These are phyloP conservation scores for Harrya chromipes DNA, from an alignment of 768 basidiomycete species.

Conservation along the genomic window DNA sequence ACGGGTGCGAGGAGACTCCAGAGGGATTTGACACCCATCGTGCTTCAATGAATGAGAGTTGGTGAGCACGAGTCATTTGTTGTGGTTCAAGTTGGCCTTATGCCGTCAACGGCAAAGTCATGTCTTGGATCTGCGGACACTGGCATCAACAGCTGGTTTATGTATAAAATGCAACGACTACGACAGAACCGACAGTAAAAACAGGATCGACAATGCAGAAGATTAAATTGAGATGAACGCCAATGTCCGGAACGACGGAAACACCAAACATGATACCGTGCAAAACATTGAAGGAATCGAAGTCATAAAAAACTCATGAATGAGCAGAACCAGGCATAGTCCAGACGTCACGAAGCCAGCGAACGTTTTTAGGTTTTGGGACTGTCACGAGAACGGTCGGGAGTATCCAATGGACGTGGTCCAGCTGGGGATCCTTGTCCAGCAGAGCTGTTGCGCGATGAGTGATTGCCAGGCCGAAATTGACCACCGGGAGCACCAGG, in stretches of 20 bases:
- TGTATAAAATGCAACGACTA: slow-evolving; percentile 9
- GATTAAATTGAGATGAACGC: slow-evolving; percentile 17
- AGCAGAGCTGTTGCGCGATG: slow-evolving; percentile 50
- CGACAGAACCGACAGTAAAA: slow-evolving; percentile 1
- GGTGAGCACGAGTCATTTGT: neutral
- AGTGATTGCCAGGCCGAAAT: slow-evolving; percentile 29
- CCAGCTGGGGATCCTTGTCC: slow-evolving; percentile 52
- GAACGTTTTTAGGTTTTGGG: slow-evolving; percentile 24
- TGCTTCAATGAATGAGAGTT: slow-evolving; percentile 27
- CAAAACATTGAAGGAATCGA: slow-evolving; percentile 10
- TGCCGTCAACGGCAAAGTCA: slow-evolving; percentile 5
- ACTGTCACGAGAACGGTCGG: slow-evolving; percentile 23
- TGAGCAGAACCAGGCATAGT: slow-evolving; percentile 9
- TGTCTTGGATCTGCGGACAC: neutral
- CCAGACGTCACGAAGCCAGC: slow-evolving; percentile 1
- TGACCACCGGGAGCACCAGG: slow-evolving; percentile 27
- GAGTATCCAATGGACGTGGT: slow-evolving; percentile 30
- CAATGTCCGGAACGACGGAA: slow-evolving; percentile 11
- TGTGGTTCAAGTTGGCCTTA: neutral
- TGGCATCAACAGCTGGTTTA: neutral
- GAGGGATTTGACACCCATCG: slow-evolving; percentile 92
- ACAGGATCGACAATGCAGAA: slow-evolving; percentile 15
- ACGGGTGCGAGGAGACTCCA: slow-evolving; percentile 94
- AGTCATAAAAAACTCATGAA: slow-evolving; percentile 10
- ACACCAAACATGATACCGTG: slow-evolving; percentile 15